Percentiles rank a stretch among this genome's conserved stretches.
phyloP scores from a whole-genome alignment of 2,329 filamentous ascomycete species.

The Incumbomyces delicatus region DNA sequence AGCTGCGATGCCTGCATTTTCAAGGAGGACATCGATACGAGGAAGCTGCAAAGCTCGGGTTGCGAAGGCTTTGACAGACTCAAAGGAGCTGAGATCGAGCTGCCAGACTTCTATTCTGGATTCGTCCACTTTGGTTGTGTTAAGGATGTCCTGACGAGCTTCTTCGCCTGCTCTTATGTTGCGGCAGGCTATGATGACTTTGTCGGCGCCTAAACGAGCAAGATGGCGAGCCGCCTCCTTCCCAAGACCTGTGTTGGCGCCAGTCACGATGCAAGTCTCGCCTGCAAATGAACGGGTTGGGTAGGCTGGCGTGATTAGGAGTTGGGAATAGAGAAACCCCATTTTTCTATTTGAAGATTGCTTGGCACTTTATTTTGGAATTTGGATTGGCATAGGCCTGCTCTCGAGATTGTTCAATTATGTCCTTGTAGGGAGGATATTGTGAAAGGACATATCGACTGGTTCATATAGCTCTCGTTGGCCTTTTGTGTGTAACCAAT shows the following conservation, averaged over 20 bases:
- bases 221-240: conserved; percentile 37
- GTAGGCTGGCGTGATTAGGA: conserved; percentile 13
- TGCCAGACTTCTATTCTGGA: conserved; percentile 35
- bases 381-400: too few relatives aligned
- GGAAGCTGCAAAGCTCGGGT: conserved; percentile 23
- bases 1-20: conserved; percentile 26
- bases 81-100: conserved; percentile 34
- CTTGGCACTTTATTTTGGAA: too few relatives aligned
- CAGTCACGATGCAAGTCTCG: conserved; percentile 39
- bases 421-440: too few relatives aligned
- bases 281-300: conserved; percentile 12
- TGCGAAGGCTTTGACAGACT: conserved; percentile 29
- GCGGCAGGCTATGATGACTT: conserved; percentile 39
- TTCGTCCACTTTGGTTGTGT: conserved; percentile 20
- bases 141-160: conserved; percentile 33
- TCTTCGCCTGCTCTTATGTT: conserved; percentile 34
- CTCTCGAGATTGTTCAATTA: too few relatives aligned
- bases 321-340: conserved; percentile 15
- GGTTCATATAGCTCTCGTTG: too few relatives aligned
- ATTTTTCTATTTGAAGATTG: too few relatives aligned
- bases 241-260: conserved; percentile 40
- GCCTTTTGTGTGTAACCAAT: too few relatives aligned
- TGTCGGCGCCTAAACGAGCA: conserved; percentile 29
- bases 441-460: too few relatives aligned
- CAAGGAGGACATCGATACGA: conserved; percentile 28